Base-by-base conservation (phyloP, 257 asterid species). In the Striga asiatica region DNA sequence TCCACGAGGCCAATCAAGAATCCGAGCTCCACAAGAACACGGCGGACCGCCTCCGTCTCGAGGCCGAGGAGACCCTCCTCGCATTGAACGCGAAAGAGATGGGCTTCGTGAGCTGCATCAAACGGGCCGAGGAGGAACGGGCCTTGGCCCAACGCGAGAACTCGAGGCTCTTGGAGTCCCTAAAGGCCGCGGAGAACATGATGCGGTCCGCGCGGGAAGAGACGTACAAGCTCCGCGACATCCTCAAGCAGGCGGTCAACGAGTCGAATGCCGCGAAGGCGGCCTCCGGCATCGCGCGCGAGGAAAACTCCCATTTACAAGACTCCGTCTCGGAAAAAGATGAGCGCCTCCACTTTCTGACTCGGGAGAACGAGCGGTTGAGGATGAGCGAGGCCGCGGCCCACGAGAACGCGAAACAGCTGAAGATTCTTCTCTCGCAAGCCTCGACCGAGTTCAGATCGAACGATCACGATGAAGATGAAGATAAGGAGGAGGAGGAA, bases 61-160 rank as follows among this genome's bases (percentile, higher is more conserved):
- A 92, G 53, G 94, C 93, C 0, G 99, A 92, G 71, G 99, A 92
- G 59, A 53, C 94, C 0, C 76, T 77, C 25, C 32, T 83, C 42
- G 95, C 94, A 0, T 92, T 89, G 97, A 88, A 77, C n/a, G 96
- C 78, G 11, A 92, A 88, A 52, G 97, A 92, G 50, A 77, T 85
- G 76, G 91, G 95, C 0, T 79, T 88, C 54, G 82, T 88, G 2
- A 67, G 76, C 20, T 84, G 95, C 59, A 78, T 91, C 19, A 91
- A 81, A 22, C 19, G 72, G 50, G 85, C 84, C 0, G 98, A 84
- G 41, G 86, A 88, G 45, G 95, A 88, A 53, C 76, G 62, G 42
- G 84, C 86, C 2, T 5, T 53, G 1, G 68, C 79, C 0, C 83
- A 79, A 58, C 77, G 74, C 0, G 82, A 84, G 52, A 73, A 69